A percentile compares a stretch with the other conserved stretches of the same genome.
Evolutionary conservation across 2,329 filamentous ascomycete genomes (phyloP).

Genomic region (Claviceps cyperi): DNA sequence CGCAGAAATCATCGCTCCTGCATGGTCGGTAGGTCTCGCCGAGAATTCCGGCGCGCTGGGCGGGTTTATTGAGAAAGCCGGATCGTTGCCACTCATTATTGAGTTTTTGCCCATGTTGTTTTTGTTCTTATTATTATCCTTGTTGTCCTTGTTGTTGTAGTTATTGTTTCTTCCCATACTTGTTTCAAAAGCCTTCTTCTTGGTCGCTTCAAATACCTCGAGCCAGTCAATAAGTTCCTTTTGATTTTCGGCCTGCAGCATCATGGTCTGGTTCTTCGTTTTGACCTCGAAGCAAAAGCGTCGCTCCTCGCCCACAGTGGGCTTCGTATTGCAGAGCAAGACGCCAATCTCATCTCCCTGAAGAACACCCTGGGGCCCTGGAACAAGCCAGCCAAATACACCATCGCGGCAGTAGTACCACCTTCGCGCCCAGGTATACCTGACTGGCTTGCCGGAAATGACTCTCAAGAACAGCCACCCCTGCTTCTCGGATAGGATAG

Average conservation of each 20-base stretch:
- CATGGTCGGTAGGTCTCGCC: conserved; percentile 57
- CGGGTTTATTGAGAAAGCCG: conserved; percentile 85
- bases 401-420: conserved; percentile 96
- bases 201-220: conserved; percentile 81
- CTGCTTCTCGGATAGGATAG: conserved; percentile 63
- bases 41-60: conserved; percentile 84
- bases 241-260: conserved; percentile 89
- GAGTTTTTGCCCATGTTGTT: conserved; percentile 20
- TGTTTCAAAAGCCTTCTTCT: conserved; percentile 77
- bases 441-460: conserved; percentile 72
- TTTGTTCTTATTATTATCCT: not conserved
- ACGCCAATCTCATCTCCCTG: conserved; percentile 96
- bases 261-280: conserved; percentile 81
- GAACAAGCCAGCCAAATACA: conserved; percentile 88
- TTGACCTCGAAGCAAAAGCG: conserved; percentile 98
- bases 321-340: conserved; percentile 80
- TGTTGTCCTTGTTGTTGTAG: conserved; percentile 10
- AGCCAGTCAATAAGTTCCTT: conserved; percentile 89
- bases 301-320: conserved; percentile 81
- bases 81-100: conserved; percentile 39
- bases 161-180: conserved; percentile 40
- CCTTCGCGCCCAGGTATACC: conserved; percentile 76
- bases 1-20: conserved; percentile 40
- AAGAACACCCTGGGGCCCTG: conserved; percentile 72
- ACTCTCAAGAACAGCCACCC: conserved; percentile 83